phyloP scores from a whole-genome alignment of 2,329 filamentous ascomycete species.

The Colletotrichum lentis region DNA sequence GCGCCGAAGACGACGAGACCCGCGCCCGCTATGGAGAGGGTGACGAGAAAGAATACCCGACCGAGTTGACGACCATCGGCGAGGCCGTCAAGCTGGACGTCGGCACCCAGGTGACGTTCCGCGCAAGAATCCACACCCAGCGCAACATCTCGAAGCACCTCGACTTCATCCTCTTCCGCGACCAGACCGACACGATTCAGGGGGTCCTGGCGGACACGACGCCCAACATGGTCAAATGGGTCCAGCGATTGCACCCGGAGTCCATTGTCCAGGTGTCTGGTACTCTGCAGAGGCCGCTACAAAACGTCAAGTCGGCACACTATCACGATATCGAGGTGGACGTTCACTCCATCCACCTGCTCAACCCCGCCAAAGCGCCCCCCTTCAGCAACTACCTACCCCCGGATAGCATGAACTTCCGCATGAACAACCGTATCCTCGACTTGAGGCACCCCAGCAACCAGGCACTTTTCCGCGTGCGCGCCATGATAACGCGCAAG shows the following conservation, averaged over 20 bases:
- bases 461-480: slow-evolving; percentile 87
- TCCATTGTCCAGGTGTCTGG: slow-evolving; percentile 81
- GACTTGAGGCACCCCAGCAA: slow-evolving; percentile 87
- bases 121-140: slow-evolving; percentile 75
- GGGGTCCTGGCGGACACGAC: slow-evolving; percentile 70
- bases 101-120: slow-evolving; percentile 53
- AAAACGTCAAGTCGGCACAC: slow-evolving; percentile 77
- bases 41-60: slow-evolving; percentile 24
- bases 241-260: slow-evolving; percentile 81
- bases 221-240: slow-evolving; percentile 85
- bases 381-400: slow-evolving; percentile 59
- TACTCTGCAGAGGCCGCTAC: slow-evolving; percentile 74
- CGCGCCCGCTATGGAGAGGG: slow-evolving; percentile 27
- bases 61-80: slow-evolving; percentile 31
- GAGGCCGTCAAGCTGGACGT: slow-evolving; percentile 32
- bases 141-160: slow-evolving; percentile 83
- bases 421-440: slow-evolving; percentile 66
- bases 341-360: slow-evolving; percentile 64
- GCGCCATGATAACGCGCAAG: slow-evolving; percentile 79
- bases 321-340: slow-evolving; percentile 80
- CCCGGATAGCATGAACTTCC: slow-evolving; percentile 45
- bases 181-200: slow-evolving; percentile 84
- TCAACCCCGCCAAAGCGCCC: slow-evolving; percentile 59
- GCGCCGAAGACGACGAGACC: slow-evolving; percentile 31
- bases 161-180: slow-evolving; percentile 85